Percentiles rank a stretch among this genome's conserved stretches.
Conservation (phyloP, 805 yeast genomes). For the Allodekkera sacchari region DNA sequence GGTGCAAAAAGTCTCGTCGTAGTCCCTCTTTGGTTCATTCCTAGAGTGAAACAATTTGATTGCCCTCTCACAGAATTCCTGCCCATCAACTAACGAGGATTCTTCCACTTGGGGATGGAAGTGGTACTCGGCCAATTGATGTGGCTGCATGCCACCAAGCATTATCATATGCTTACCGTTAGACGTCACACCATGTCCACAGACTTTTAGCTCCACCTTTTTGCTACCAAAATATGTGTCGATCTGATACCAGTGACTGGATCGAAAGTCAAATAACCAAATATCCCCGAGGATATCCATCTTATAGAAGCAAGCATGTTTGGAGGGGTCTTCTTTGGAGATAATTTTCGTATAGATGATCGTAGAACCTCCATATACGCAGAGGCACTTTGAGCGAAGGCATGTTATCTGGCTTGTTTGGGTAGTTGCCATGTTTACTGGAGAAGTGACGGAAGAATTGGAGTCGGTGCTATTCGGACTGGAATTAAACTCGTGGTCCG, state of each 20-base stretch:
- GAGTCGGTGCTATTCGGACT: too few relatives aligned
- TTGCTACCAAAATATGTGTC: conserved; percentile 9
- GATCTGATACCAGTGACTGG: conserved; percentile 32
- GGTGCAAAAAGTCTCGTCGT: background rate
- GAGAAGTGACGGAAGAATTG: too few relatives aligned
- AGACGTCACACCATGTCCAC: conserved; percentile 19
- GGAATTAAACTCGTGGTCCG: too few relatives aligned
- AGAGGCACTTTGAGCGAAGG: conserved; percentile 14
- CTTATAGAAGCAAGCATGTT: conserved; percentile 8
- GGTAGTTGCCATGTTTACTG: too few relatives aligned
- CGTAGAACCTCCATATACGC: conserved; percentile 27
- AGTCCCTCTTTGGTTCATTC: too few relatives aligned
- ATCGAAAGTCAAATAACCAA: conserved; percentile 41
- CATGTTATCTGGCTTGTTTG: too few relatives aligned
- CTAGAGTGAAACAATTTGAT: too few relatives aligned
- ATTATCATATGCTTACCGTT: conserved; percentile 15
- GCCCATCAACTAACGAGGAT: background rate
- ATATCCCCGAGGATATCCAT: conserved; percentile 34
- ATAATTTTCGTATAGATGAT: conserved; percentile 16
- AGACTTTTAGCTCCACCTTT: conserved; percentile 9
- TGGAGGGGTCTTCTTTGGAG: conserved; percentile 9
- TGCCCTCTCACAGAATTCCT: too few relatives aligned
- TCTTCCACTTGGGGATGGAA: too few relatives aligned
- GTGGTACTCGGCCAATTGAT: too few relatives aligned
- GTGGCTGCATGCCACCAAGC: conserved; percentile 18